Evolutionary conservation across 441 rosid species (phyloP).

Genomic region (Gossypium davidsonii): DNA sequence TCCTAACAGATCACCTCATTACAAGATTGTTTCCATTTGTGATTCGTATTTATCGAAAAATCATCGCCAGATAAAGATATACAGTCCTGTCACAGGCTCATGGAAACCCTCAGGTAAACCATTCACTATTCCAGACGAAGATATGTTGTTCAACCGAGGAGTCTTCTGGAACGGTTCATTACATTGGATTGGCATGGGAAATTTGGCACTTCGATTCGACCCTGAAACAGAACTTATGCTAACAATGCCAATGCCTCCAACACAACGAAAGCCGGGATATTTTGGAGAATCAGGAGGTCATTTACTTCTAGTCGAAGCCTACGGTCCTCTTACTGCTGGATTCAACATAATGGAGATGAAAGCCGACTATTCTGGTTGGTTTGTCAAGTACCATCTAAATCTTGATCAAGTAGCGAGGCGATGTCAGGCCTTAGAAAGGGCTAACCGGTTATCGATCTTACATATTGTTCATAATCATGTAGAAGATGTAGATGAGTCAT

Average conservation of each 20-base stretch:
- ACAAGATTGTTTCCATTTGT: constrained; percentile 13
- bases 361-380: constrained; percentile 23
- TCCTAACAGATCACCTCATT: constrained; percentile 8
- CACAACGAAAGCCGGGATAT: constrained; percentile 17
- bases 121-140: neutral
- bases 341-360: constrained; percentile 25
- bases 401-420: neutral
- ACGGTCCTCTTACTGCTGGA: neutral
- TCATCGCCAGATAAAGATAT: constrained; percentile 6
- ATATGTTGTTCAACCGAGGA: constrained; percentile 15
- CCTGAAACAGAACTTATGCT: constrained; percentile 5
- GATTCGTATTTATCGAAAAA: neutral
- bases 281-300: constrained; percentile 29
- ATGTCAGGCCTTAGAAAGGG: neutral
- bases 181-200: constrained; percentile 26
- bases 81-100: neutral
- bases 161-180: constrained; percentile 23
- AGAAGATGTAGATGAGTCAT: constrained; percentile 9
- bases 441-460: constrained; percentile 6
- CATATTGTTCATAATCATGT: neutral
- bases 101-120: constrained; percentile 13
- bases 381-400: constrained; percentile 23
- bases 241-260: constrained; percentile 22
- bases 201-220: constrained; percentile 12
- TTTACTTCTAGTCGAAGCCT: constrained; percentile 22